Base-by-base conservation (phyloP, 2,329 filamentous ascomycete species). In the Parascedosporium putredinis region DNA sequence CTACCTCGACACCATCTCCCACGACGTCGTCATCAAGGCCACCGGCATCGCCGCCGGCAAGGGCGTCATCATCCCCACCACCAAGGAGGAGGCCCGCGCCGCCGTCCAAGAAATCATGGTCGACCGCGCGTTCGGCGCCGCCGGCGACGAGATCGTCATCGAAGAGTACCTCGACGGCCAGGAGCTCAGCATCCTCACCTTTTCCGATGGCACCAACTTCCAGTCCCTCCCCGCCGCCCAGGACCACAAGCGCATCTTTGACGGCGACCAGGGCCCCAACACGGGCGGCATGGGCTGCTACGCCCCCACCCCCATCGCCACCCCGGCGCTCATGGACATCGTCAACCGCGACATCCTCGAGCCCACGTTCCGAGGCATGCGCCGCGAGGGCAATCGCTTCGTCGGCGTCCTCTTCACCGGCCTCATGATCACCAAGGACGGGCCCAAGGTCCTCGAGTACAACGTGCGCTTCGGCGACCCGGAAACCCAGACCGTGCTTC, bases 251-350 rank as follows among this genome's bases (percentile, higher is more conserved):
- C 81, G 89, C 54, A 89, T 94, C 55, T 86, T 86, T 49, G 93
- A 98, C 60, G 88, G 86, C 50, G 91, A 97, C 62, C 76, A 79
- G 46, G 93, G 93, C 1, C 87, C 89, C 33, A 97, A 97, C 69
- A 97, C 93, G 2, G 93, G 91, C 52, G 93, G 93, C 36, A 97
- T 97, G 93, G 93, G 93, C 47, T 95, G 89, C 63, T 97, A 97
- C 66, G 89, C 90, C 14, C 87, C 87, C n/a, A 94, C 90, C 1
- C 85, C 80, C 55, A 83, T 90, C 58, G 83, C 84, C 25, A 85
- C 84, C 0, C 78, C 81, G 47, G 79, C 84, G 53, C 73, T 95
- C n/a, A 76, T 93, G 16, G 83, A 83, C 16, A 75, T 82, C 53
- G 81, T 98, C 53, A 84, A 96, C 62, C 74, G 75, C 50, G 86